Conservation (phyloP, 2,329 filamentous ascomycete genomes). For the Diaporthe caulivora region DNA sequence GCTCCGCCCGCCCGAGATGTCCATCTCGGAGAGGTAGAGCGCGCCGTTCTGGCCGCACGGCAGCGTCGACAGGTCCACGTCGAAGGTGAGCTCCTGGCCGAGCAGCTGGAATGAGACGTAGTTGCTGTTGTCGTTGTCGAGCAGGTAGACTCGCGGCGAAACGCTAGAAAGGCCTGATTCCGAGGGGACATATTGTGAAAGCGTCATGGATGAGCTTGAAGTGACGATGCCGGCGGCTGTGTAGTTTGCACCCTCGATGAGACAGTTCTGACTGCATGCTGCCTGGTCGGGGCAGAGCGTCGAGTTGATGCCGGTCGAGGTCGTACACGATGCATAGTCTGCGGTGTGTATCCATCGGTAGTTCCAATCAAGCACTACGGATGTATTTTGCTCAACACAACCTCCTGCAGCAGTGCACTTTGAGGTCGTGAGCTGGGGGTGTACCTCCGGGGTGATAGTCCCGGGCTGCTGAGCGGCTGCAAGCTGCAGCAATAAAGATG, state of each 20-base stretch:
- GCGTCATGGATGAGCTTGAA: conserved; percentile 44
- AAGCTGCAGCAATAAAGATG: conserved; percentile 37
- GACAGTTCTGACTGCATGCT: conserved; percentile 61
- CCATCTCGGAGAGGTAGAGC: conserved; percentile 49
- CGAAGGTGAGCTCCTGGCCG: conserved; percentile 73
- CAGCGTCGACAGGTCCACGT: conserved; percentile 72
- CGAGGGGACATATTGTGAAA: conserved; percentile 45
- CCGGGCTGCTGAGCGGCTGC: conserved; percentile 46
- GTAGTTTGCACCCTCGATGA: conserved; percentile 62
- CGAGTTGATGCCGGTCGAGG: conserved; percentile 46
- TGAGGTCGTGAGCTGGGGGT: conserved; percentile 57
- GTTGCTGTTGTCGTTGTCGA: conserved; percentile 34
- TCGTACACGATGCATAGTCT: conserved; percentile 44
- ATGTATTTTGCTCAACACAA: conserved; percentile 55
- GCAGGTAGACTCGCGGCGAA: conserved; percentile 65
- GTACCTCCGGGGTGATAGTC: conserved; percentile 50
- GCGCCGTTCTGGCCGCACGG: conserved; percentile 74
- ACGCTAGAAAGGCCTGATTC: conserved; percentile 40
- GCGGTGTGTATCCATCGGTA: conserved; percentile 54
- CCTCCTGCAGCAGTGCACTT: conserved; percentile 59
- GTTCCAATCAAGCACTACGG: conserved; percentile 57
- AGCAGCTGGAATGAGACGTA: conserved; percentile 63
- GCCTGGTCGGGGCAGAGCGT: conserved; percentile 56
- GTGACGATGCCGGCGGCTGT: conserved; percentile 45
- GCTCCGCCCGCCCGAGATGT: conserved; percentile 65